Conservation (phyloP, 2,329 filamentous ascomycete species). For the Aspergillus uvarum region DNA sequence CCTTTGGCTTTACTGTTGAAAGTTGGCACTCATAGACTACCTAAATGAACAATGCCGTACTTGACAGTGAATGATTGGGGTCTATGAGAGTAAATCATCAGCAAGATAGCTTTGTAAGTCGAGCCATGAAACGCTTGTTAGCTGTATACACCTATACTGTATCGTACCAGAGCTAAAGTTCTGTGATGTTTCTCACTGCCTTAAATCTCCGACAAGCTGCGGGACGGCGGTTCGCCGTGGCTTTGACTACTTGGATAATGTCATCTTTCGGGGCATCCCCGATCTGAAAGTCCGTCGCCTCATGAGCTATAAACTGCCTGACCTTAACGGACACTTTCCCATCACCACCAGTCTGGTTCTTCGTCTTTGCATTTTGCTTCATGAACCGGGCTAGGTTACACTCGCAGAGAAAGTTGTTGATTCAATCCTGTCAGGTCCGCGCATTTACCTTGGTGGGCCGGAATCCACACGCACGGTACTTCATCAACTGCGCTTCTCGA, state of each 20-base stretch:
- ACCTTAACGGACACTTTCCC: slow-evolving; percentile 74
- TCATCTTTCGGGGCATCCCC: slow-evolving; percentile 70
- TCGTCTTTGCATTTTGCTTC: slow-evolving; percentile 64
- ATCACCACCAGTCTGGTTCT: slow-evolving; percentile 72
- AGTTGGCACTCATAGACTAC: too few species aligned
- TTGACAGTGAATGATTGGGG: too few species aligned
- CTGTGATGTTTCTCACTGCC: slow-evolving; percentile 63
- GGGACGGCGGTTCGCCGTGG: slow-evolving; percentile 76
- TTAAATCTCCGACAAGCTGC: slow-evolving; percentile 76
- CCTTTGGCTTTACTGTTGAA: too few species aligned
- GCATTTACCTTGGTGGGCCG: slow-evolving; percentile 68
- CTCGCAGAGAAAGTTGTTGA: slow-evolving; percentile 64
- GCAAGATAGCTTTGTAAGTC: too few species aligned
- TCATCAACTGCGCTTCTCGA: slow-evolving; percentile 76
- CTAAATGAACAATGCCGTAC: too few species aligned
- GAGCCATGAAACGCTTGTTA: too few species aligned
- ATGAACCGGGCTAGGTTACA: slow-evolving; percentile 62
- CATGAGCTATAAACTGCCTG: slow-evolving; percentile 70
- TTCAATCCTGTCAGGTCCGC: slow-evolving; percentile 67
- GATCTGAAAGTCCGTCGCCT: slow-evolving; percentile 64
- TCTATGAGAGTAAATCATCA: too few species aligned
- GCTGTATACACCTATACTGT: too few species aligned
- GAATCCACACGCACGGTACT: slow-evolving; percentile 67
- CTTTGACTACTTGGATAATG: slow-evolving; percentile 77
- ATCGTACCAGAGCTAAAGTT: too few species aligned